Base-by-base conservation (phyloP, 768 basidiomycete species). In the Boletus reticulatus region DNA sequence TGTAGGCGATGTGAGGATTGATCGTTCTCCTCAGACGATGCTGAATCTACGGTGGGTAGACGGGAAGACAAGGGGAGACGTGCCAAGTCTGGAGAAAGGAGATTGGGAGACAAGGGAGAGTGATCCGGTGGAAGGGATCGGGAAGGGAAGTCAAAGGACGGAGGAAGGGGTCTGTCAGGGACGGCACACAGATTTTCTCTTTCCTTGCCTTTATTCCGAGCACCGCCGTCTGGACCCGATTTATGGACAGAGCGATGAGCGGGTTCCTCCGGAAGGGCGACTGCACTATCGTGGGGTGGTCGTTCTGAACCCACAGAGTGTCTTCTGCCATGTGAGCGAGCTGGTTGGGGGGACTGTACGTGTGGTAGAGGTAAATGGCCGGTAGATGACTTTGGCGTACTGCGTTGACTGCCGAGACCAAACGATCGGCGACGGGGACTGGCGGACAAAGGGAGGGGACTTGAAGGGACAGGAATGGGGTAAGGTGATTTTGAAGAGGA, bases 351-450 rank as follows among this genome's bases (percentile, higher is more conserved):
- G 44, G 3, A 34, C 16, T 60, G 65, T 22, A 27, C n/a, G 9
- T 32, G 56, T 13, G 67, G 65, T 12, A 71, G 62, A 22, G 72
- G 70, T 12, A 73, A 16, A 43, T 71, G 53, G 0, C 50, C 49
- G 10, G 70, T 50, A 16, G 70, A 72, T 16, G 71, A 68, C 52
- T 66, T 71, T 12, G 70, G 71, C 5, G 69, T 64, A 50, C 50
- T 60, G 39, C 60, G 62, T 19, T 69, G 72, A 42, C 27, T 50
- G 6, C 54, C 64, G 50, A 73, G 55, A 48, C 70, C 70, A 19
- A 71, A 71, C 1, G 70, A 71, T 19, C 70, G 57, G 14, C 71
- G 68, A 47, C 70, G 71, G 17, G 70, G 70, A 31, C 71, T 71
- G 20, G 71, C 69, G 7, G 70, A 70, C 45, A 71, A 51, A n/a